These are phyloP conservation scores for Suillus brevipes DNA, from an alignment of 768 basidiomycete genomes.

Conservation along the genomic window DNA sequence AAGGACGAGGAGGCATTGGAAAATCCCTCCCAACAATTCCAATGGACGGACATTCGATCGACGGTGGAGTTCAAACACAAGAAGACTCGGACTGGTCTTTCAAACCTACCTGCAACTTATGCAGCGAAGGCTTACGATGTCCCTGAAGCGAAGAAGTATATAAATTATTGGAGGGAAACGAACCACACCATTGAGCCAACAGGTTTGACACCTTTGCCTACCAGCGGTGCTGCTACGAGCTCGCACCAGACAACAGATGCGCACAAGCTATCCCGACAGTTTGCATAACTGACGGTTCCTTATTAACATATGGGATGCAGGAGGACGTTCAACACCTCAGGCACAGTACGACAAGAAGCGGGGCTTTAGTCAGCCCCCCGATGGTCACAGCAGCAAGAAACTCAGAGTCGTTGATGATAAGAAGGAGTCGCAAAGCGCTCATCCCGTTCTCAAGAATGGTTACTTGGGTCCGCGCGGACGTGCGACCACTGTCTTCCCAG, in stretches of 20 bases:
- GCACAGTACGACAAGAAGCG: not conserved
- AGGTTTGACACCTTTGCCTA: not conserved
- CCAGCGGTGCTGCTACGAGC: not conserved
- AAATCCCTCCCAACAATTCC: not conserved
- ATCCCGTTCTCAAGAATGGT: not conserved
- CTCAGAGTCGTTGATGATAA: no score
- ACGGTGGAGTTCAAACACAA: constrained; percentile 1
- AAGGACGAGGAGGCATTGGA: not conserved
- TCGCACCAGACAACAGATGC: not conserved
- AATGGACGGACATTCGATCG: not conserved
- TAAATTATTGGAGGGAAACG: not conserved
- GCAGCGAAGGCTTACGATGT: not conserved
- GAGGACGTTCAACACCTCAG: not conserved
- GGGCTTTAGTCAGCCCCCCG: not conserved
- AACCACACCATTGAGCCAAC: not conserved
- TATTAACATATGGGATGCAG: not conserved
- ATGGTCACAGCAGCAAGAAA: not conserved
- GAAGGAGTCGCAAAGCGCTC: not conserved
- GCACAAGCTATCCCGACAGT: not conserved
- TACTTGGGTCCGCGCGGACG: no score
- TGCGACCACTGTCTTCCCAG: not conserved
- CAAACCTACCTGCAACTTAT: not conserved
- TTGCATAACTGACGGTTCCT: not conserved
- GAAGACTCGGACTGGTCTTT: not conserved
- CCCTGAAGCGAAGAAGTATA: not conserved